Conservation (phyloP, 768 basidiomycete species). For the Hericium erinaceus region DNA sequence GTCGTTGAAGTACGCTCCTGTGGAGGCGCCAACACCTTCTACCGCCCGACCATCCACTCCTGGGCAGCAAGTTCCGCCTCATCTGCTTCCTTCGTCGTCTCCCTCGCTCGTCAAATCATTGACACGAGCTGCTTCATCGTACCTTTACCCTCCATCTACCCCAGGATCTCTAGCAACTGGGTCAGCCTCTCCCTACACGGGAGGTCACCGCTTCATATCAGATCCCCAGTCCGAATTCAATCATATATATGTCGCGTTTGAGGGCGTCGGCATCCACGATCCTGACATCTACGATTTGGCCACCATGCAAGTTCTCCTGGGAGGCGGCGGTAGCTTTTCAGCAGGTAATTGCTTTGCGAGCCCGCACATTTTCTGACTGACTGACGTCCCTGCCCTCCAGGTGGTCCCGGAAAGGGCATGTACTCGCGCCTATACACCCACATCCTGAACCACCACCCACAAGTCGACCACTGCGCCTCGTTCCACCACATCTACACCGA, state of each 20-base stretch:
- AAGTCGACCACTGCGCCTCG: conserved; percentile 89
- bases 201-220: conserved; percentile 67
- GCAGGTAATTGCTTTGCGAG: conserved; percentile 43
- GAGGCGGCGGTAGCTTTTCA: conserved; percentile 94
- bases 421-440: conserved; percentile 94
- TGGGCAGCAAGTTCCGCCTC: conserved; percentile 34
- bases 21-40: conserved; percentile 19
- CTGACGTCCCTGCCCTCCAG: conserved; percentile 24
- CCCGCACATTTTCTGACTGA: background rate
- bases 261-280: conserved; percentile 85
- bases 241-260: conserved; percentile 88
- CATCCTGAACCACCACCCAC: conserved; percentile 89
- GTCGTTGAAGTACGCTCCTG: conserved; percentile 34
- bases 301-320: conserved; percentile 89
- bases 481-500: conserved; percentile 98
- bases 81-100: conserved; percentile 43
- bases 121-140: conserved; percentile 69
- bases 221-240: conserved; percentile 66
- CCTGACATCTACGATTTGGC: conserved; percentile 90
- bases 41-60: conserved; percentile 18
- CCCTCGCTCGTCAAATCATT: conserved; percentile 55
- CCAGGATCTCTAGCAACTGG: conserved; percentile 26
- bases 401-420: conserved; percentile 98
- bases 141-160: conserved; percentile 37
- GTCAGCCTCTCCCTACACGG: conserved; percentile 55